Conservation (phyloP, 1,284 basidiomycete genomes). For the Somion occarium region DNA sequence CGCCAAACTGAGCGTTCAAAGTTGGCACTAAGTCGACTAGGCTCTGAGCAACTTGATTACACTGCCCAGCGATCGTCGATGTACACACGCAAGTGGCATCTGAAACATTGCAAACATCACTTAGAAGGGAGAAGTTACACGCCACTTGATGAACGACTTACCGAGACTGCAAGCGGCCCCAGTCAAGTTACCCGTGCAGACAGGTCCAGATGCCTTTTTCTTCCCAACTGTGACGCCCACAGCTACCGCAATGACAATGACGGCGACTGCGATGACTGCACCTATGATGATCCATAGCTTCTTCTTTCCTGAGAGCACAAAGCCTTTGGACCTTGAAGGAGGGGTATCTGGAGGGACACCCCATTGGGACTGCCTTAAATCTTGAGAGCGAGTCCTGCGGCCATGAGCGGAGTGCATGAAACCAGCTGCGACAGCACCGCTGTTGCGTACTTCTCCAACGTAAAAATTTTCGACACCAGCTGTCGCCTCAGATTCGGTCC, state of each 20-base stretch:
- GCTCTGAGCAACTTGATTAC: slow-evolving; percentile 50
- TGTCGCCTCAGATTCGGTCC: slow-evolving; percentile 2
- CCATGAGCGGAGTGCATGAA: slow-evolving; percentile 2
- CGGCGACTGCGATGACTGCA: slow-evolving; percentile 30
- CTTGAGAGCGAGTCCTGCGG: slow-evolving; percentile 11
- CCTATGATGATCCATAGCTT: slow-evolving; percentile 23
- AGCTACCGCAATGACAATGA: slow-evolving; percentile 36
- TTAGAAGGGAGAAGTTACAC: not conserved
- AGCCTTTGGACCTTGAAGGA: slow-evolving; percentile 9
- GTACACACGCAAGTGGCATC: slow-evolving; percentile 63
- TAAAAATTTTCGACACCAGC: slow-evolving; percentile 4
- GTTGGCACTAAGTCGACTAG: slow-evolving; percentile 44
- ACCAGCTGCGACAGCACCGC: slow-evolving; percentile 7
- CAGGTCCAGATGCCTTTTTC: slow-evolving; percentile 20
- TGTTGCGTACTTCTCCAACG: slow-evolving; percentile 7
- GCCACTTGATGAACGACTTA: too few species aligned
- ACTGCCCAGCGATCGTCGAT: slow-evolving; percentile 35
- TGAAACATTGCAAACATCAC: too few species aligned
- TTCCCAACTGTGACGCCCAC: slow-evolving; percentile 33
- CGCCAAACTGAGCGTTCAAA: slow-evolving; percentile 44
- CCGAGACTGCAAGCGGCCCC: slow-evolving; percentile 52
- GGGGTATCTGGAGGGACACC: slow-evolving; percentile 4
- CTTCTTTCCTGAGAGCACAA: slow-evolving; percentile 11
- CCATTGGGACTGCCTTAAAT: slow-evolving; percentile 1
- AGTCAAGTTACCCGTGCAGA: slow-evolving; percentile 37